Conservation (phyloP, 148 eudicot genomes). For the Vaccinium darrowii region DNA sequence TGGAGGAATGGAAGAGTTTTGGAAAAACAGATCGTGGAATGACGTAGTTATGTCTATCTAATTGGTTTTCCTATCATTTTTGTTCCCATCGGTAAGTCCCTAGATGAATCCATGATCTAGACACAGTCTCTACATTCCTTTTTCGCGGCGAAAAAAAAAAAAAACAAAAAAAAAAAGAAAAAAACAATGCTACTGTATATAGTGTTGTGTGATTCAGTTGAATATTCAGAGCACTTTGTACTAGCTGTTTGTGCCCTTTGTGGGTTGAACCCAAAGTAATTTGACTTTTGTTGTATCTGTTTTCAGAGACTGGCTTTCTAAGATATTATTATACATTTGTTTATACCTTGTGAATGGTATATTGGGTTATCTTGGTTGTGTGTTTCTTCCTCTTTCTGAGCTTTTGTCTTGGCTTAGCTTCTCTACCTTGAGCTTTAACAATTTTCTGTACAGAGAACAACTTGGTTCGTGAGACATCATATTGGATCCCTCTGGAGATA, state of each 20-base stretch:
- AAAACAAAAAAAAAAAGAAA: neutral
- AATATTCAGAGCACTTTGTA: neutral
- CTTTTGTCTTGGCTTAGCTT: neutral
- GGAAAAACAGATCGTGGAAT: neutral
- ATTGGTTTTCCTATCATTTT: neutral
- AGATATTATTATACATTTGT: neutral
- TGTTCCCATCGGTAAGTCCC: neutral
- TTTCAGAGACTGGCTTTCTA: slow-evolving; percentile 1
- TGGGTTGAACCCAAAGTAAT: neutral
- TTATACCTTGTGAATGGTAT: neutral
- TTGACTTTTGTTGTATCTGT: neutral
- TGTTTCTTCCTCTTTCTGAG: neutral
- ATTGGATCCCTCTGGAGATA: neutral
- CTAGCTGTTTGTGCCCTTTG: neutral
- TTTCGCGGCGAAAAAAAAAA: neutral
- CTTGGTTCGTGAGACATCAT: neutral
- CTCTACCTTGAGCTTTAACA: neutral
- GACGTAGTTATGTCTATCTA: neutral
- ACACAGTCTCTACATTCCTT: neutral
- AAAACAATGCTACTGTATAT: neutral
- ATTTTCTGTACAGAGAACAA: neutral
- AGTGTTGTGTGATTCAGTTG: neutral
- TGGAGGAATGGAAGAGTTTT: neutral
- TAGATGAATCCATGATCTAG: neutral
- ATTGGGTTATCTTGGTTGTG: neutral